A percentile compares a stretch with the other conserved stretches of the same genome.
Conservation (phyloP, 2,329 filamentous ascomycete genomes). For the Ustulina deusta region DNA sequence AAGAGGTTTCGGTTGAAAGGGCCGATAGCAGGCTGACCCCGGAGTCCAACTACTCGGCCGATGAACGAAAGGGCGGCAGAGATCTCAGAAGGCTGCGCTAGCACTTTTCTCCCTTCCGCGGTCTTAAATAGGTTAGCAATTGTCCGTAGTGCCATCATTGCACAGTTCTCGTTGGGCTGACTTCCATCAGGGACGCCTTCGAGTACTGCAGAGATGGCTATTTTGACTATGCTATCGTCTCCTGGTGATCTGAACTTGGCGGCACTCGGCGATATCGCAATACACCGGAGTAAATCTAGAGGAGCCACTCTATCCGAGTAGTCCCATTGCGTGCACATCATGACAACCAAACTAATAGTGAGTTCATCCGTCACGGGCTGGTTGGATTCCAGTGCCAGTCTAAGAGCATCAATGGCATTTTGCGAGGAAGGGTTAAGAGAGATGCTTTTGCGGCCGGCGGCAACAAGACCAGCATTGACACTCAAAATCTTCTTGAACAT, state of each 20-base stretch:
- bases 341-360: conserved; percentile 74
- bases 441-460: conserved; percentile 77
- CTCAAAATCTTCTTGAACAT: conserved; percentile 82
- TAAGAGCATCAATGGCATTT: conserved; percentile 69
- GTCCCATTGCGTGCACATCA: conserved; percentile 83
- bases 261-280: conserved; percentile 76
- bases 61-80: conserved; percentile 73
- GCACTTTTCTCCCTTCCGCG: conserved; percentile 74
- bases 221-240: conserved; percentile 69
- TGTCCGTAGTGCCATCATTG: conserved; percentile 86
- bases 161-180: conserved; percentile 78
- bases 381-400: conserved; percentile 71
- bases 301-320: conserved; percentile 82
- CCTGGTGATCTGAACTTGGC: conserved; percentile 69
- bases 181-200: conserved; percentile 65
- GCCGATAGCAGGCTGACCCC: conserved; percentile 61
- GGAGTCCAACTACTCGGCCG: conserved; percentile 69
- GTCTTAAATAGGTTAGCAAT: conserved; percentile 88
- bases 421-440: conserved; percentile 81
- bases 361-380: conserved; percentile 62
- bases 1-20: conserved; percentile 80
- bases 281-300: conserved; percentile 87
- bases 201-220: conserved; percentile 57
- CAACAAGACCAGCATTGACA: conserved; percentile 79
- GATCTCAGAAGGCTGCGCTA: conserved; percentile 65